A percentile compares a stretch with the other conserved stretches of the same genome.
phyloP scores from a whole-genome alignment of 768 basidiomycete species.

The Ramaria sp. region DNA sequence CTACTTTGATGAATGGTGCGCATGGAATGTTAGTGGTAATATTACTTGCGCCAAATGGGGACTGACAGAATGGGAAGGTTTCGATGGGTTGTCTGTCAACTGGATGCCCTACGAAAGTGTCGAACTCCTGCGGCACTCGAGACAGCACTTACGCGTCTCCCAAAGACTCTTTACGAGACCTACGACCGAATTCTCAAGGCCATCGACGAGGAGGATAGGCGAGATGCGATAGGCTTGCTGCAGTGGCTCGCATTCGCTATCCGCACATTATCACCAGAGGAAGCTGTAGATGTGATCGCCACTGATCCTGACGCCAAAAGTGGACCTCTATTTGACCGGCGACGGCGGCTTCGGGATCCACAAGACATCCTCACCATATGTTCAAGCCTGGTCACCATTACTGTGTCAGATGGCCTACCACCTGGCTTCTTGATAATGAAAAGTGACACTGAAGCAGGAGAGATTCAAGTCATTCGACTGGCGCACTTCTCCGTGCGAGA shows the following conservation, averaged over 20 bases:
- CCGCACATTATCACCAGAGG: slow-evolving; percentile 12
- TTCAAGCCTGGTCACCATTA: slow-evolving; percentile 9
- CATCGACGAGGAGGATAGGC: slow-evolving; percentile 12
- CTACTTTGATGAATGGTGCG: no score
- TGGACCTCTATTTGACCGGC: slow-evolving; percentile 2
- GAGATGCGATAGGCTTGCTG: slow-evolving; percentile 12
- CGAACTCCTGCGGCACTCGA: slow-evolving; percentile 7
- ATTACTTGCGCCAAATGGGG: neutral
- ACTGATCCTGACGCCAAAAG: slow-evolving; percentile 6
- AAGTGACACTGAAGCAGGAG: no score
- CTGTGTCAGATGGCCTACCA: neutral
- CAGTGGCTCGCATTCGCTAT: slow-evolving; percentile 13
- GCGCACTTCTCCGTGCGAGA: no score
- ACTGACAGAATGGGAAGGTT: slow-evolving; percentile 12
- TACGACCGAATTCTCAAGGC: slow-evolving; percentile 16
- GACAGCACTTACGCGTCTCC: slow-evolving; percentile 12
- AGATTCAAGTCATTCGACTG: no score
- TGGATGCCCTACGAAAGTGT: slow-evolving; percentile 13
- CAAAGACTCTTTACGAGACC: slow-evolving; percentile 10
- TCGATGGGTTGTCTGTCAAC: slow-evolving; percentile 16
- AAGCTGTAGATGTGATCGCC: slow-evolving; percentile 16
- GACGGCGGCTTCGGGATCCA: slow-evolving; percentile 1
- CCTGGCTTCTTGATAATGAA: no score
- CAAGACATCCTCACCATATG: slow-evolving; percentile 8
- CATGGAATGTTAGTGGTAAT: no score